These are phyloP conservation scores for Ettlia oleoabundans DNA, from an alignment of 139 green algal genomes.

Conservation along the genomic window DNA sequence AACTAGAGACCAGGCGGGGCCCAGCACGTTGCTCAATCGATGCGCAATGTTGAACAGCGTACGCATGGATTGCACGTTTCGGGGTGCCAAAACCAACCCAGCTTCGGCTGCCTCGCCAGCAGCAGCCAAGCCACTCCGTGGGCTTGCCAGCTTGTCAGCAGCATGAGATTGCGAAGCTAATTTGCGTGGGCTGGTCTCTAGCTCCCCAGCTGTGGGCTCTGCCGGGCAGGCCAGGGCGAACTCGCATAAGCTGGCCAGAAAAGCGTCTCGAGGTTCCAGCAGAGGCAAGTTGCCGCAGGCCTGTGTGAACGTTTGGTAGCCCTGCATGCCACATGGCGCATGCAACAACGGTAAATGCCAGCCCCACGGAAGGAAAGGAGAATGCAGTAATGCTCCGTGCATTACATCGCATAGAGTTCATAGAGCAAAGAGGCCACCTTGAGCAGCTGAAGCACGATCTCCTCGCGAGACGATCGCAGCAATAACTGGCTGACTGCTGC, in stretches of 20 bases:
- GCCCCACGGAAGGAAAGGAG: background rate
- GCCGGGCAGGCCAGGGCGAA: slow-evolving; percentile 65
- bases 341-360: no score
- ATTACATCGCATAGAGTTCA: background rate
- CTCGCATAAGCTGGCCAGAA: slow-evolving; percentile 75
- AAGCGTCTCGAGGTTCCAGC: slow-evolving; percentile 73
- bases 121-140: background rate
- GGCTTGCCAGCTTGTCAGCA: slow-evolving; percentile 12
- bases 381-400: background rate
- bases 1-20: slow-evolving; percentile 71
- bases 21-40: slow-evolving; percentile 65
- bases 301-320: slow-evolving; percentile 63
- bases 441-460: slow-evolving; percentile 54
- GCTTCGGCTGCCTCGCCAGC: background rate
- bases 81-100: slow-evolving; percentile 62
- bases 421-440: slow-evolving; percentile 28
- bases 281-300: slow-evolving; percentile 64
- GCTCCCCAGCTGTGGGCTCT: background rate
- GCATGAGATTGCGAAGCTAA: background rate
- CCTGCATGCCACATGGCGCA: slow-evolving; percentile 15
- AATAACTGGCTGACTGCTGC: slow-evolving; percentile 58
- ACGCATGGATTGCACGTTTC: slow-evolving; percentile 84
- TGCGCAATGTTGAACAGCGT: slow-evolving; percentile 88
- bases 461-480: slow-evolving; percentile 41
- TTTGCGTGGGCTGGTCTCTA: background rate